These are phyloP conservation scores for Aspergillus piperis DNA, from an alignment of 2,329 filamentous ascomycete genomes.

Conservation along the genomic window DNA sequence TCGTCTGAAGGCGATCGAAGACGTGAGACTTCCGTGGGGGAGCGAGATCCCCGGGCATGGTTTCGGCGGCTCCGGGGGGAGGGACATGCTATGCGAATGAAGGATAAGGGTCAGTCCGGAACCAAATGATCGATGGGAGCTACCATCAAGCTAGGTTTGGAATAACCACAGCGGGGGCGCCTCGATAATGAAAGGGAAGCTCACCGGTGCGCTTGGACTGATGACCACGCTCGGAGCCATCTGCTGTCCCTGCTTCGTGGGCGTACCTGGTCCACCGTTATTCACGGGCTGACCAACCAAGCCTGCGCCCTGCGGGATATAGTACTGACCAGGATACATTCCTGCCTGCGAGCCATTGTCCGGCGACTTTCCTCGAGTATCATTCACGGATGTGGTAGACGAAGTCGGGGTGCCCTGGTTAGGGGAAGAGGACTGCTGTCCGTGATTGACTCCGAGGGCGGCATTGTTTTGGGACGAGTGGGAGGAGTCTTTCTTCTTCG, in stretches of 20 bases:
- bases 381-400: slow-evolving; percentile 82
- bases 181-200: slow-evolving; percentile 11
- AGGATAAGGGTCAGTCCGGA: slow-evolving; percentile 3
- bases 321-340: slow-evolving; percentile 41
- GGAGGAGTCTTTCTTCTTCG: slow-evolving; percentile 59
- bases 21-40: slow-evolving; percentile 93
- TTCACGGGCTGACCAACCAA: slow-evolving; percentile 38
- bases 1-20: slow-evolving; percentile 86
- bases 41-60: slow-evolving; percentile 95
- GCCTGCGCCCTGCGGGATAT: slow-evolving; percentile 39
- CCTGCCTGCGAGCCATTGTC: slow-evolving; percentile 39
- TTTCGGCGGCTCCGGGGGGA: slow-evolving; percentile 89
- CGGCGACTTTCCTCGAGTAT: slow-evolving; percentile 76
- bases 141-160: not conserved
- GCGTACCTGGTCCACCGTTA: slow-evolving; percentile 59
- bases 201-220: slow-evolving; percentile 88
- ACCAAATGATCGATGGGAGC: not conserved
- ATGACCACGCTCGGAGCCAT: slow-evolving; percentile 88
- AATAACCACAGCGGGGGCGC: not conserved
- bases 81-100: slow-evolving; percentile 70
- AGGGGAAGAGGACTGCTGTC: slow-evolving; percentile 61
- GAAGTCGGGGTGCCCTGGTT: slow-evolving; percentile 78
- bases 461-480: slow-evolving; percentile 75
- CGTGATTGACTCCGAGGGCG: slow-evolving; percentile 47
- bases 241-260: slow-evolving; percentile 61